Evolutionary conservation across 768 basidiomycete species (phyloP).

Genomic region (Russula compacta): DNA sequence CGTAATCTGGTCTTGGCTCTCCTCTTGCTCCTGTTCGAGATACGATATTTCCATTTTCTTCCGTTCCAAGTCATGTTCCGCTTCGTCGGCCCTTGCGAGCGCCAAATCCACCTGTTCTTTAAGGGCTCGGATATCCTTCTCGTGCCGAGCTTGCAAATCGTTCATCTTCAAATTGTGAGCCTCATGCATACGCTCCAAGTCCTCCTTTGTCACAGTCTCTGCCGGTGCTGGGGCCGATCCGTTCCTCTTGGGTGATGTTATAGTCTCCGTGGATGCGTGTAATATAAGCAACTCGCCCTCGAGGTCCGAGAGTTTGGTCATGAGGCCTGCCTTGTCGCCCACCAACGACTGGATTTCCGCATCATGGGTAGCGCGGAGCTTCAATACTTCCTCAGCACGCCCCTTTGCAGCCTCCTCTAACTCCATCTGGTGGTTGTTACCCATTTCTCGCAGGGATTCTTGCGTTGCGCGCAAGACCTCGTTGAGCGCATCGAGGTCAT

Average conservation of each 20-base stretch:
- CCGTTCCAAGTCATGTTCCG: constrained; percentile 51
- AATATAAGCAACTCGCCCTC: constrained; percentile 68
- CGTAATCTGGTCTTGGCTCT: constrained; percentile 62
- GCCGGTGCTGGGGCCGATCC: constrained; percentile 36
- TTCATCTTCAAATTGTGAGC: constrained; percentile 77
- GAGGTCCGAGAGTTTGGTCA: constrained; percentile 57
- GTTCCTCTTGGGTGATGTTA: constrained; percentile 47
- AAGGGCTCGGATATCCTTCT: constrained; percentile 44
- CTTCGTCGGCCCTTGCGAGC: constrained; percentile 39
- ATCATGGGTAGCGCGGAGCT: constrained; percentile 49
- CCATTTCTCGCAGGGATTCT: constrained; percentile 60
- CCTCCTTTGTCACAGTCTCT: constrained; percentile 58
- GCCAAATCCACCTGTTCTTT: constrained; percentile 50
- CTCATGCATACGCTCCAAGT: constrained; percentile 68
- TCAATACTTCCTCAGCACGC: constrained; percentile 63
- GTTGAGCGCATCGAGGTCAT: constrained; percentile 55
- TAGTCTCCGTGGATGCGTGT: constrained; percentile 38
- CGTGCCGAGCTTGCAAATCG: constrained; percentile 62
- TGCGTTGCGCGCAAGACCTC: constrained; percentile 63
- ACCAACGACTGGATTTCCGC: constrained; percentile 49
- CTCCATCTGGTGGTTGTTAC: constrained; percentile 58
- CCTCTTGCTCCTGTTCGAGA: constrained; percentile 72
- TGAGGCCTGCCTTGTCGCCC: constrained; percentile 53
- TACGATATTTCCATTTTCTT: constrained; percentile 78
- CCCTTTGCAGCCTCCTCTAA: constrained; percentile 65